These are phyloP conservation scores for Dryadomyces quercivorus DNA, from an alignment of 2,329 filamentous ascomycete genomes.

Conservation along the genomic window DNA sequence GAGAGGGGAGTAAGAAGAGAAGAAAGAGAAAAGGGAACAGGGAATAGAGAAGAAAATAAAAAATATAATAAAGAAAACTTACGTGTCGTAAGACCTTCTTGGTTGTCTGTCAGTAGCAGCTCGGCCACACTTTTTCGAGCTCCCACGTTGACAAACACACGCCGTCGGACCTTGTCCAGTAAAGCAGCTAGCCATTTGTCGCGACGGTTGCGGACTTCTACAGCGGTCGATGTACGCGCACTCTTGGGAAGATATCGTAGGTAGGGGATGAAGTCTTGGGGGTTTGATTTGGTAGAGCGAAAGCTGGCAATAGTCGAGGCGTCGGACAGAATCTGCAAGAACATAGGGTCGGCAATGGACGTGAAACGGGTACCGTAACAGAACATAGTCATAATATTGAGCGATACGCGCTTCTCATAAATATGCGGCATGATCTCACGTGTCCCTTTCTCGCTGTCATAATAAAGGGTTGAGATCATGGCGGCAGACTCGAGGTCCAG, in stretches of 20 bases:
- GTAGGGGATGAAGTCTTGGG: conserved; percentile 1
- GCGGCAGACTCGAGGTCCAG: conserved; percentile 3
- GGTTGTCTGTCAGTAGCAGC: not conserved
- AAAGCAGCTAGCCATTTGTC: conserved; percentile 1
- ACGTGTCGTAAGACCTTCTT: conserved; percentile 1
- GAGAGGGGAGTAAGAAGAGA: not conserved
- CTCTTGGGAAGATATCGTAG: not conserved
- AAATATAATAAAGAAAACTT: not conserved
- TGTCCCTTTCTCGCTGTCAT: not conserved
- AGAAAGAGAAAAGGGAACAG: not conserved
- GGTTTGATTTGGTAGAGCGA: conserved; percentile 2
- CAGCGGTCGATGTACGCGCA: not conserved
- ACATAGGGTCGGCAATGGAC: not conserved
- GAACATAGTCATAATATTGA: conserved; percentile 5
- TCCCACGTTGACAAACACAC: not conserved
- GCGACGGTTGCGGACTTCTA: not conserved
- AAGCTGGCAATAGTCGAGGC: conserved; percentile 3
- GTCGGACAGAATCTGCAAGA: conserved; percentile 3
- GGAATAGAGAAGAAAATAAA: not conserved
- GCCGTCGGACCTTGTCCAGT: not conserved
- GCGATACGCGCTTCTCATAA: conserved; percentile 3
- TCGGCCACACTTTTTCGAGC: conserved; percentile 1
- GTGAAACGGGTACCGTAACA: conserved; percentile 2
- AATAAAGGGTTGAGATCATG: not conserved
- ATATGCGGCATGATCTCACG: conserved; percentile 1